These are phyloP conservation scores for Diaporthe citrichinensis DNA, from an alignment of 2,329 filamentous ascomycete genomes.

Conservation along the genomic window DNA sequence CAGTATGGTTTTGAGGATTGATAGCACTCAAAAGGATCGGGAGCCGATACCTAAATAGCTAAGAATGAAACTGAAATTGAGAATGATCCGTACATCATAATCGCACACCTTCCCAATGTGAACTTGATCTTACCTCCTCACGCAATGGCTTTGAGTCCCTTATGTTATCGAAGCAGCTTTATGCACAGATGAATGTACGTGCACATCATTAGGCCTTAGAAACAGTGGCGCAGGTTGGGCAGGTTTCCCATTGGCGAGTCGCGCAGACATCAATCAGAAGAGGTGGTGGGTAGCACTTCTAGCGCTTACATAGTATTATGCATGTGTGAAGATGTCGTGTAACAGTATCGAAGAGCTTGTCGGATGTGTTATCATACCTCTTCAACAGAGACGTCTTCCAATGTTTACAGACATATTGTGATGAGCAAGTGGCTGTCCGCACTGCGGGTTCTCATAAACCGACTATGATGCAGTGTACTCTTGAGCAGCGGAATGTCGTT, in stretches of 20 bases:
- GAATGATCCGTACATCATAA: not conserved
- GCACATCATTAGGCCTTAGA: not conserved
- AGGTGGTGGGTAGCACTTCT: not conserved
- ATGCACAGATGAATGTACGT: not conserved
- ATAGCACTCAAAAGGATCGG: slow-evolving; percentile 2
- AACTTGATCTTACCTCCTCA: not conserved
- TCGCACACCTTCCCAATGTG: not conserved
- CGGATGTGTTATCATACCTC: too few relatives aligned
- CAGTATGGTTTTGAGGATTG: slow-evolving; percentile 33
- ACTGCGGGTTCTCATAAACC: not conserved
- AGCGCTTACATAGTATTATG: not conserved
- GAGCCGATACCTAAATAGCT: not conserved
- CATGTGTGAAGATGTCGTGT: not conserved
- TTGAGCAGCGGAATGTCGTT: too few relatives aligned
- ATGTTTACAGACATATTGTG: not conserved
- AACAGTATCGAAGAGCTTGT: not conserved
- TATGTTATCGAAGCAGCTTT: not conserved
- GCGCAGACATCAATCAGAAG: not conserved
- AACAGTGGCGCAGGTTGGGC: not conserved
- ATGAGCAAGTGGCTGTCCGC: not conserved
- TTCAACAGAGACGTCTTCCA: not conserved
- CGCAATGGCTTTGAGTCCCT: not conserved
- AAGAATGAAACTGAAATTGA: slow-evolving; percentile 24
- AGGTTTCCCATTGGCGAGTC: not conserved
- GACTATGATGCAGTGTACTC: not conserved